phyloP scores from a whole-genome alignment of 2,329 filamentous ascomycete genomes.

The Lojkania enalia region DNA sequence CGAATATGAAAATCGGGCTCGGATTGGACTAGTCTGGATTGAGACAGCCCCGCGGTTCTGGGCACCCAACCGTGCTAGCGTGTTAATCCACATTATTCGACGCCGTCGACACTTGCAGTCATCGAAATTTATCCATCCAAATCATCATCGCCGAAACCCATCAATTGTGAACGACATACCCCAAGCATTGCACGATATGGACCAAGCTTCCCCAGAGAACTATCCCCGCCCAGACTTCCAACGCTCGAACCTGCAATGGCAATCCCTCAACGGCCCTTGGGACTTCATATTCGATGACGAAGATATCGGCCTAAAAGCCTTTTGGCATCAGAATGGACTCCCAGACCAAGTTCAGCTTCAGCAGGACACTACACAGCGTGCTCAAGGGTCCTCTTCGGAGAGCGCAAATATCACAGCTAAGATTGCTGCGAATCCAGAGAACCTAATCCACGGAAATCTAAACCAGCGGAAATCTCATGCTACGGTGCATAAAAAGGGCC shows the following conservation, averaged over 20 bases:
- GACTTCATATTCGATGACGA: conserved; percentile 67
- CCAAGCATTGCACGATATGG: too few species aligned
- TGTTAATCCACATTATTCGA: too few species aligned
- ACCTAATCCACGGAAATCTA: conserved; percentile 53
- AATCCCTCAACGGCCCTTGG: conserved; percentile 65
- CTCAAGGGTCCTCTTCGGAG: conserved; percentile 12
- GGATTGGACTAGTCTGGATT: too few species aligned
- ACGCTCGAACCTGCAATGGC: conserved; percentile 60
- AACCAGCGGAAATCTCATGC: conserved; percentile 32
- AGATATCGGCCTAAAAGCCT: conserved; percentile 57
- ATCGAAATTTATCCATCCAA: too few species aligned
- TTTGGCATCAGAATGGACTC: conserved; percentile 59
- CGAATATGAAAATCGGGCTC: too few species aligned
- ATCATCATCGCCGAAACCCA: too few species aligned
- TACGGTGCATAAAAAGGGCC: conserved; percentile 49
- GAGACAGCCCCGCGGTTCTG: too few species aligned
- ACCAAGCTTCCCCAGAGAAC: conserved; percentile 7
- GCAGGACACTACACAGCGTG: conserved; percentile 21
- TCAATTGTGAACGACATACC: too few species aligned
- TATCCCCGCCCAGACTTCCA: conserved; percentile 70
- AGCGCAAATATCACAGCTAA: conserved; percentile 49
- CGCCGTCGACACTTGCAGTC: too few species aligned
- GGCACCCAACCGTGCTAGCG: too few species aligned
- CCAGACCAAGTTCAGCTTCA: conserved; percentile 46
- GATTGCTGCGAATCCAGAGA: conserved; percentile 55